Conservation (phyloP, 257 asterid species). For the Fraxinus pennsylvanica region DNA sequence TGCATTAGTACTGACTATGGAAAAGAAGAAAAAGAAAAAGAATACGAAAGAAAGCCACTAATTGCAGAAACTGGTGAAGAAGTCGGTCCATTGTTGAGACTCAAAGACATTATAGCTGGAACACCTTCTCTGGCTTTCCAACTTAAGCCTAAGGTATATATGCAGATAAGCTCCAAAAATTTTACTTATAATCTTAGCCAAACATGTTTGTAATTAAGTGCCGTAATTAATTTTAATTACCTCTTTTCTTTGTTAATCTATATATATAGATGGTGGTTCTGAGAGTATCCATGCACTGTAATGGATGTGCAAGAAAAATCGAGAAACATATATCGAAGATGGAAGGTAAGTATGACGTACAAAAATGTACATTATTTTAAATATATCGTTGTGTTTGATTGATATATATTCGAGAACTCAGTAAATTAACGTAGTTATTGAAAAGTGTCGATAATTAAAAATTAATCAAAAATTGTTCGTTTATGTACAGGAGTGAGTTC, state of each 20-base stretch:
- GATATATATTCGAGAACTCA: not conserved
- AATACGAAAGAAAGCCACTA: constrained; percentile 37
- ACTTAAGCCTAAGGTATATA: constrained; percentile 50
- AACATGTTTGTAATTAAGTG: not conserved
- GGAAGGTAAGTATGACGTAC: constrained; percentile 24
- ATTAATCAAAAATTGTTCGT: not conserved
- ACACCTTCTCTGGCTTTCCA: constrained; percentile 53
- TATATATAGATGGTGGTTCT: constrained; percentile 27
- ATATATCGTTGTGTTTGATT: not conserved
- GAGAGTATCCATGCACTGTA: constrained; percentile 25
- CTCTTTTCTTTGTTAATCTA: not conserved
- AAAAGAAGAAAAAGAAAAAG: constrained; percentile 12
- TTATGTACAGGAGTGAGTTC: constrained; percentile 64
- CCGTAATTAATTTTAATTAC: no score
- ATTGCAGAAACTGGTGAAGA: constrained; percentile 14
- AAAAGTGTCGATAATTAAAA: not conserved
- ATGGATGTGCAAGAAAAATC: constrained; percentile 22
- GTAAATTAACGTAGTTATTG: not conserved
- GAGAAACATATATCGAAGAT: constrained; percentile 21
- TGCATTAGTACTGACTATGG: constrained; percentile 24
- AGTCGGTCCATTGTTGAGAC: constrained; percentile 26
- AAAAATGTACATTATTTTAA: not conserved
- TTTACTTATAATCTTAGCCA: not conserved
- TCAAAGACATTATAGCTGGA: constrained; percentile 43
- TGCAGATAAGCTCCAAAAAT: not conserved